phyloP scores from a whole-genome alignment of 1,284 basidiomycete genomes.

The Naganishia albida region DNA sequence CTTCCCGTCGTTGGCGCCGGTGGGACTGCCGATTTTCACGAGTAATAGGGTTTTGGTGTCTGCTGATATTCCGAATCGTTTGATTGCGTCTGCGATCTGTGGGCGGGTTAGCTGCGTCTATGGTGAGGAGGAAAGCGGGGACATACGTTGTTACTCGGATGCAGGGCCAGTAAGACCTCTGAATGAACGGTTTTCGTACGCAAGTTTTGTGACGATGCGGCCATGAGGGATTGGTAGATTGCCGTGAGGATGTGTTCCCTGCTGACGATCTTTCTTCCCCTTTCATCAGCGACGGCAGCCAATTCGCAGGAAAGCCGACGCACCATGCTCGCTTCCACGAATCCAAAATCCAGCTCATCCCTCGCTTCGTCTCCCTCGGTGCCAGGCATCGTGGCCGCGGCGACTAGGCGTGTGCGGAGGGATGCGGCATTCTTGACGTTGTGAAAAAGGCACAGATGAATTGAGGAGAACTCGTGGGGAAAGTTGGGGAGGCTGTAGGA shows the following conservation, averaged over 20 bases:
- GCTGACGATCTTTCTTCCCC: slow-evolving; percentile 44
- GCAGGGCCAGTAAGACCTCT: slow-evolving; percentile 78
- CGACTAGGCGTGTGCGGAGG: slow-evolving; percentile 67
- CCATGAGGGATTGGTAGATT: slow-evolving; percentile 73
- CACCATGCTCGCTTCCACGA: slow-evolving; percentile 71
- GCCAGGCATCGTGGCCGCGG: slow-evolving; percentile 64
- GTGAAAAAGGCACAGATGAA: slow-evolving; percentile 69
- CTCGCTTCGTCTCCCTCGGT: slow-evolving; percentile 68
- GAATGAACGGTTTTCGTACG: slow-evolving; percentile 79
- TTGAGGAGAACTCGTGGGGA: slow-evolving; percentile 43
- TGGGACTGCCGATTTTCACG: slow-evolving; percentile 61
- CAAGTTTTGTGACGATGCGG: slow-evolving; percentile 60
- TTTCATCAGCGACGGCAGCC: neutral
- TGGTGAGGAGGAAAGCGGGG: neutral
- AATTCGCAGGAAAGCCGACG: slow-evolving; percentile 40
- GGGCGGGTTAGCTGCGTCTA: neutral
- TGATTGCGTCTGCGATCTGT: slow-evolving; percentile 82
- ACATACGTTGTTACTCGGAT: slow-evolving; percentile 77
- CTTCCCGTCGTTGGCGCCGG: slow-evolving; percentile 43
- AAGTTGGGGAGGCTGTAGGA: slow-evolving; percentile 50
- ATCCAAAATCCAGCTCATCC: slow-evolving; percentile 78
- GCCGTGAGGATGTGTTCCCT: slow-evolving; percentile 72
- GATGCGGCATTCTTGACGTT: slow-evolving; percentile 65
- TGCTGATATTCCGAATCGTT: slow-evolving; percentile 77
- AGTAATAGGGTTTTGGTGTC: slow-evolving; percentile 68